Evolutionary conservation across 495 filamentous ascomycete species (phyloP), one percentile per base, ranked within the genome.

Genomic region (Lasiosphaeria hispida): DNA sequence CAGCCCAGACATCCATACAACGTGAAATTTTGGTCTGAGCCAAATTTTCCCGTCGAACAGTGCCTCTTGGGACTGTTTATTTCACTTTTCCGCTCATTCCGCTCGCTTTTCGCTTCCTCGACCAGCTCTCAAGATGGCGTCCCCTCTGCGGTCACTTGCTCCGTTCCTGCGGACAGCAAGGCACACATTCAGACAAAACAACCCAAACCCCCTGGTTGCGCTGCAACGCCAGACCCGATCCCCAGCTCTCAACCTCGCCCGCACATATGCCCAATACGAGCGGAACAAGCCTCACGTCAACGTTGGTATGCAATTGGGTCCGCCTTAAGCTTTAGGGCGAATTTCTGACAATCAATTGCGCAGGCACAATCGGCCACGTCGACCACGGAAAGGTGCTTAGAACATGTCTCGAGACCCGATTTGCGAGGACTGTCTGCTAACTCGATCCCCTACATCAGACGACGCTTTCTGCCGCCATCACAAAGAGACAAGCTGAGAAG

Each of bases 331-430:
- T 4, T 19, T 48, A 37, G 60, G 63, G 55, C 44, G 49, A 23
- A 10, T 10, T 58, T 8, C 53, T 63, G 41, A 67, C 53, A 36
- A 9, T 5, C 18, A 19, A 38, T 57, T 42, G 55, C 9, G 51
- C 60, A 93, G 89, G 92, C 74, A 98, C 94, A 63, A 98, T 98
- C 78, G 94, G 94, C 61, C 94, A 98, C 79, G 94, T 98, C 74
- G 94, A 98, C 84, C 94, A 98, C 77, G 94, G 94, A 79, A 98
- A 98, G 87, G 93, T 95, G 75, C 64, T 51, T 54, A 30, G 55
- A 36, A 45, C 51, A 30, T 30, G 2, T 30, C 23, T 5, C 23
- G 5, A 30, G 23, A 30, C 23, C 5, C 23, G 23, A 30, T 30
- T 30, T 66, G 63, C 55, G 59, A 45, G 45, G 51, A 38, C 39